Base-by-base conservation (phyloP, 352 stramenopile genomes). In the Phytophthora gonapodyides region DNA sequence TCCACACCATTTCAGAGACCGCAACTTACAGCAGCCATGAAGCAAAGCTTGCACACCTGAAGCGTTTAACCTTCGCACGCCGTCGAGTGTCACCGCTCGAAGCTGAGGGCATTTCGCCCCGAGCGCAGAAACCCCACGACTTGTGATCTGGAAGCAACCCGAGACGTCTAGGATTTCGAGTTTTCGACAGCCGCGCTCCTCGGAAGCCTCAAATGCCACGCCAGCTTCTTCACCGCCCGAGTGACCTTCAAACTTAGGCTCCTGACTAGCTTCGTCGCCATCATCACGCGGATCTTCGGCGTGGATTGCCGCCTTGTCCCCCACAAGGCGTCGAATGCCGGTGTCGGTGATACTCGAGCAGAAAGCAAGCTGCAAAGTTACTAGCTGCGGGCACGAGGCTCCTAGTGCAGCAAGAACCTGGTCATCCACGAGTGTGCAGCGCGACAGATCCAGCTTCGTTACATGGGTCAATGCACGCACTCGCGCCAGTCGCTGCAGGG, bases 91-190 rank as follows among this genome's bases (percentile, higher is more conserved):
- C 16, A 94, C 50, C n/a, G 56, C 68, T 19, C 71, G 44, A 5
- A 94, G 75, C 12, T 61, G 50, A 5, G 45, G 1, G 19, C 85
- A 93, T 9, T 68, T 51, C 1, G 54, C 31, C 0, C 70, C 78
- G 8, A 94, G 42, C 0, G 65, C 58, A 10, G 47, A 57, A 24
- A 91, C 49, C 1, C 76, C 73, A 35, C 53, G 70, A 52, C 73
- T 80, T 5, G 81, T 93, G 45, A 94, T 51, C 37, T 71, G 80
- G 50, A 84, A 87, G 50, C 85, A 94, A 17, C 83, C 85, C 7
- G 78, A 68, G 37, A 94, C 63, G 12, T 94, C 80, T 11, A 94
- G 57, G 12, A 35, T 71, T 38, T 31, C 48, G n/a, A 93, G 51
- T 15, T 69, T 41, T 7, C 57, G 67, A 68, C 83, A 93, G 0